Percentiles rank a stretch among this genome's conserved stretches.
These are phyloP conservation scores for Borealophlyctis nickersoniae DNA, from an alignment of 192 early-diverging fungal genomes.

Conservation along the genomic window DNA sequence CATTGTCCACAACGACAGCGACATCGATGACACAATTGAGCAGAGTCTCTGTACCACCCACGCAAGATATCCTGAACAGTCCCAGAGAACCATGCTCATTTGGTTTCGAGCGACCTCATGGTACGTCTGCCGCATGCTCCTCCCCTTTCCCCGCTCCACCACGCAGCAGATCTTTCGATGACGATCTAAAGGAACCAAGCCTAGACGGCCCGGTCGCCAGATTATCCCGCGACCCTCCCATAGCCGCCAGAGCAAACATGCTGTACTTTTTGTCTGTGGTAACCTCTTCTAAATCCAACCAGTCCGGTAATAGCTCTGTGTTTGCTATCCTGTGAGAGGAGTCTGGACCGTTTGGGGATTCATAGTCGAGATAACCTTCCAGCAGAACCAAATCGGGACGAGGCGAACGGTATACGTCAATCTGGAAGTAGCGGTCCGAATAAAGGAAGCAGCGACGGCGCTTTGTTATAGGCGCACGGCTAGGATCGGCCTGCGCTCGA, in stretches of 20 bases:
- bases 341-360: not conserved
- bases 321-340: too few relatives aligned
- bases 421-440: conserved; percentile 43
- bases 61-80: too few relatives aligned
- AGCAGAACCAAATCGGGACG: conserved; percentile 34
- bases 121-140: too few relatives aligned
- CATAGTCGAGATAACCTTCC: conserved; percentile 43
- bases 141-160: too few relatives aligned
- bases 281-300: conserved; percentile 36
- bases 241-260: conserved; percentile 29
- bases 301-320: conserved; percentile 24
- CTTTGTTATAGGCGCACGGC: conserved; percentile 31
- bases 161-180: too few relatives aligned
- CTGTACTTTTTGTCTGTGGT: conserved; percentile 34
- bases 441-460: conserved; percentile 38
- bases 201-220: too few relatives aligned
- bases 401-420: conserved; percentile 36
- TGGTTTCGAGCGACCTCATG: too few relatives aligned
- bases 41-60: too few relatives aligned
- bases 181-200: too few relatives aligned
- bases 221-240: not conserved
- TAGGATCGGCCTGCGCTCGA: conserved; percentile 35
- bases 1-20: too few relatives aligned
- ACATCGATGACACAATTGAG: too few relatives aligned
- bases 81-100: too few relatives aligned